Conservation (phyloP, 75 land plant genomes). For the Sequoia sempervirens region DNA sequence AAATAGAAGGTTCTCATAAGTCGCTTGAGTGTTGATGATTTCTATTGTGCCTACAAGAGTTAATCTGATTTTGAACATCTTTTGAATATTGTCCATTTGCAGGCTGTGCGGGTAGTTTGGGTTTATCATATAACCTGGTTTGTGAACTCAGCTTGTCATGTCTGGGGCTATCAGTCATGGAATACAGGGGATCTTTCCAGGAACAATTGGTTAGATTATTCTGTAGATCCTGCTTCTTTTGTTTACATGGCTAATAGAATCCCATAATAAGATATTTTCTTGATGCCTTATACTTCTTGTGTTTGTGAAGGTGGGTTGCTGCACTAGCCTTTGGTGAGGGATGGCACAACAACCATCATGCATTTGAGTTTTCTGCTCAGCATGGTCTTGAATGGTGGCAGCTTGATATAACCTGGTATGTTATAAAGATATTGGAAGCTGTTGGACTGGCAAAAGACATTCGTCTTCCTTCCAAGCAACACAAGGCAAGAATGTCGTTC, state of each 20-base stretch:
- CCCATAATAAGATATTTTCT: not conserved
- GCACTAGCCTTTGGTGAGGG: conserved; percentile 82
- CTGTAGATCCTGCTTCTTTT: not conserved
- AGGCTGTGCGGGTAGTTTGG: conserved; percentile 73
- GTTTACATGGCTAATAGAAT: not conserved
- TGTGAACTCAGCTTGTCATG: conserved; percentile 81
- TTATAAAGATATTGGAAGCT: conserved; percentile 39
- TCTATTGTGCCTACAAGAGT: not conserved
- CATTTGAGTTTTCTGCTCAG: conserved; percentile 73
- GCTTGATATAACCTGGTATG: conserved; percentile 69
- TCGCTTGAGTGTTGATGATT: not conserved
- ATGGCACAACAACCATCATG: conserved; percentile 91
- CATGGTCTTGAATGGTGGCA: conserved; percentile 92
- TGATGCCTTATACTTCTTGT: conserved; percentile 2
- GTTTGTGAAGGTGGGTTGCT: conserved; percentile 71
- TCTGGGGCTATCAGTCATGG: conserved; percentile 81
- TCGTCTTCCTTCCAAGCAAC: conserved; percentile 37
- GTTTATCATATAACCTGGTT: conserved; percentile 83
- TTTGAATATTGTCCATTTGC: conserved; percentile 6
- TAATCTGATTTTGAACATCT: not conserved
- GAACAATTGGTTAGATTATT: conserved; percentile 60
- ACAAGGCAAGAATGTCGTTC: conserved; percentile 6
- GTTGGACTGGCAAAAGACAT: conserved; percentile 76
- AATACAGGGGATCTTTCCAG: conserved; percentile 80
- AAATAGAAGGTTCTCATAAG: not conserved